Conservation (phyloP, 352 stramenopile species). For the Pythium apleroticum region DNA sequence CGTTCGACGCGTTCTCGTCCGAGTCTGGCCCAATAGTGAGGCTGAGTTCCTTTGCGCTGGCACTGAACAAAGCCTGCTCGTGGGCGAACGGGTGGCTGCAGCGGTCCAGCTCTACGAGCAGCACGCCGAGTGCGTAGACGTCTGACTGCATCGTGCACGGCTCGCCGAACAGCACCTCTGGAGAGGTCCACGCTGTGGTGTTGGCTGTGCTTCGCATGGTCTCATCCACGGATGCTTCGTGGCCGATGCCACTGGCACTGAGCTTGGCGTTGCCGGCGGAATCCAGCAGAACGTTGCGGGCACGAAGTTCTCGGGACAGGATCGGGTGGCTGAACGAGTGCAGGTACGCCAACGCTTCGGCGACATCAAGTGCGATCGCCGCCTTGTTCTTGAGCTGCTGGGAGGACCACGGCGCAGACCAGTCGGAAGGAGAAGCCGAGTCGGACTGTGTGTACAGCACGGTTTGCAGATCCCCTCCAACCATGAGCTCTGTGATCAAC, state of each 20-base stretch:
- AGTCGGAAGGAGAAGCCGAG: neutral
- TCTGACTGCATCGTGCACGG: conserved; percentile 27
- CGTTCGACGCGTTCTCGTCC: neutral
- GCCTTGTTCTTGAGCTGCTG: neutral
- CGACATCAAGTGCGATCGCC: conserved; percentile 10
- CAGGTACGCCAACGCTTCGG: conserved; percentile 21
- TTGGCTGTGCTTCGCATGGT: conserved; percentile 26
- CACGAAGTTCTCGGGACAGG: conserved; percentile 15
- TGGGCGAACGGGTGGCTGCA: conserved; percentile 4
- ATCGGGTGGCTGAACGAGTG: conserved; percentile 19
- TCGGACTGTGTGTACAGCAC: neutral
- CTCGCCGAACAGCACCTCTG: conserved; percentile 18
- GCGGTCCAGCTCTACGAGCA: conserved; percentile 27
- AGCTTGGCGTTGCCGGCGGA: conserved; percentile 1
- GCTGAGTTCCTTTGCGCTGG: neutral
- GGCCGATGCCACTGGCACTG: conserved; percentile 17
- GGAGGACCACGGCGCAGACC: neutral
- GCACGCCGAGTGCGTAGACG: conserved; percentile 31
- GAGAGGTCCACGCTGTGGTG: conserved; percentile 15
- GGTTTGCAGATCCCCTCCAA: neutral
- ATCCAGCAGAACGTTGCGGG: conserved; percentile 20
- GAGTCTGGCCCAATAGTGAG: neutral
- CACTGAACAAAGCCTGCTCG: neutral
- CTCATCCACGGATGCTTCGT: neutral
- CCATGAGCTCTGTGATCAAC: neutral